Percentiles rank a stretch among this genome's conserved stretches.
phyloP scores from a whole-genome alignment of 345 rosid genomes.

The Chamaenerion angustifolium region DNA sequence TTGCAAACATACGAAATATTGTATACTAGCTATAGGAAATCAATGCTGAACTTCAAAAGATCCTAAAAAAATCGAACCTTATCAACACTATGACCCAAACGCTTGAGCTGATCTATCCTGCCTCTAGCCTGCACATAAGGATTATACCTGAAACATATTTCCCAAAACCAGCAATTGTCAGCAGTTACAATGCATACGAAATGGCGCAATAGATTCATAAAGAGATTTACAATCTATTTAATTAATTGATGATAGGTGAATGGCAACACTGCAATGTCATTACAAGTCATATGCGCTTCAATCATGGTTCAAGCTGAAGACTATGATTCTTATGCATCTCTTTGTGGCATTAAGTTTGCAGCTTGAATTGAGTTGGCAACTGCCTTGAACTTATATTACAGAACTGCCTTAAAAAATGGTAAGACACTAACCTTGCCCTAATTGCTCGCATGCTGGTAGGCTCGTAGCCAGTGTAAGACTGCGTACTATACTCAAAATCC shows the following conservation, averaged over 20 bases:
- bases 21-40: too few relatives aligned
- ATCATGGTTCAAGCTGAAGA: too few relatives aligned
- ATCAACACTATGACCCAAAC: slow-evolving; percentile 96
- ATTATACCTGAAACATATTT: slow-evolving; percentile 42
- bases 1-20: not conserved
- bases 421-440: slow-evolving; percentile 65
- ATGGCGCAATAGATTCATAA: too few relatives aligned
- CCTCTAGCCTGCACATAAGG: slow-evolving; percentile 97
- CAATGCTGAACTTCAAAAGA: too few relatives aligned
- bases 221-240: too few relatives aligned
- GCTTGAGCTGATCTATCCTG: slow-evolving; percentile 98
- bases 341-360: too few relatives aligned
- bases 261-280: too few relatives aligned
- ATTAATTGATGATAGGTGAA: too few relatives aligned
- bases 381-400: too few relatives aligned
- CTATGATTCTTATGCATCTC: too few relatives aligned
- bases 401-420: not conserved
- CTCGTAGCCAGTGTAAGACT: slow-evolving; percentile 97
- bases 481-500: slow-evolving; percentile 96
- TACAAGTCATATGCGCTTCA: too few relatives aligned
- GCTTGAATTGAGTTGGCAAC: too few relatives aligned
- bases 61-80: slow-evolving; percentile 37
- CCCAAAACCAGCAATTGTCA: not conserved
- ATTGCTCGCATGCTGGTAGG: slow-evolving; percentile 99
- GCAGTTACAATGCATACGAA: not conserved